Conservation (phyloP, 805 yeast genomes). For the Yamadazyma nakazawae region DNA sequence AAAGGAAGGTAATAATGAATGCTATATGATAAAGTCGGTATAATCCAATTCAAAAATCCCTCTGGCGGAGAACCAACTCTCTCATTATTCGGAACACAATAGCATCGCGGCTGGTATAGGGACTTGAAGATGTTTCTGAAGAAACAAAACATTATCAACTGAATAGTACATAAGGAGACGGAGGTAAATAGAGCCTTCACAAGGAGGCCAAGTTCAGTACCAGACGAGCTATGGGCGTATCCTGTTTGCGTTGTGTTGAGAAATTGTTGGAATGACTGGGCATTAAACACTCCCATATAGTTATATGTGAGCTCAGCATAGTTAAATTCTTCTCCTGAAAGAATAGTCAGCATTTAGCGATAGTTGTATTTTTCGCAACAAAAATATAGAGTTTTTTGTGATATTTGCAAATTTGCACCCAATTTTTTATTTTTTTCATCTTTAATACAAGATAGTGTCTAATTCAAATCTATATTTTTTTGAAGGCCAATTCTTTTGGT, state of each 20-base stretch:
- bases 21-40: constrained; percentile 37
- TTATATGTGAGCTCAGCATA: constrained; percentile 25
- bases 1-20: constrained; percentile 44
- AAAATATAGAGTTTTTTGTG: neutral
- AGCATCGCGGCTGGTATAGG: constrained; percentile 56
- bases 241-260: constrained; percentile 55
- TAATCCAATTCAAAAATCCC: constrained; percentile 57
- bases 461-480: constrained; percentile 8
- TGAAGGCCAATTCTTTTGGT: constrained; percentile 65
- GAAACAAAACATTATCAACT: constrained; percentile 41
- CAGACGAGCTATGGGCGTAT: constrained; percentile 55
- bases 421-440: neutral
- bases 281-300: constrained; percentile 28
- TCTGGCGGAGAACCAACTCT: constrained; percentile 36
- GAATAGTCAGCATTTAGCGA: constrained; percentile 19
- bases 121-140: constrained; percentile 29
- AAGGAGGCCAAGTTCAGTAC: constrained; percentile 55
- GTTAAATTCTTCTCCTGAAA: constrained; percentile 16
- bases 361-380: neutral
- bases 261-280: constrained; percentile 33
- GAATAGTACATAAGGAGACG: constrained; percentile 49
- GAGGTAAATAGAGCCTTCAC: constrained; percentile 56
- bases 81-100: constrained; percentile 38
- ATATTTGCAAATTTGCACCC: constrained; percentile 6
- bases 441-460: neutral